These are phyloP conservation scores for Carpinus fangiana DNA, from an alignment of 306 rosid genomes.

Conservation along the genomic window DNA sequence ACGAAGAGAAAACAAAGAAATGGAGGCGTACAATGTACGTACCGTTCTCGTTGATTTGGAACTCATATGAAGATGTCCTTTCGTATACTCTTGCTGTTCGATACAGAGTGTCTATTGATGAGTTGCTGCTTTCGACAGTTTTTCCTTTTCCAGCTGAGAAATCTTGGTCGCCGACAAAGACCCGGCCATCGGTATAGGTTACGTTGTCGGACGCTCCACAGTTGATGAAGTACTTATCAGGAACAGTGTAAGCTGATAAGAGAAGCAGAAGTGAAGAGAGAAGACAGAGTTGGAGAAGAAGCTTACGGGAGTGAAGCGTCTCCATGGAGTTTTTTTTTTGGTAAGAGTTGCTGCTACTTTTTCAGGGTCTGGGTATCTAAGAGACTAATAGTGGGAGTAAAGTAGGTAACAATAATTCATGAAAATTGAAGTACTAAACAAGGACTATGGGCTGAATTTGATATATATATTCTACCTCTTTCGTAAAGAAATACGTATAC, in stretches of 20 bases:
- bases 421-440: background rate
- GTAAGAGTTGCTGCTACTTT: background rate
- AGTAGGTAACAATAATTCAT: background rate
- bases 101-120: conserved; percentile 15
- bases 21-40: conserved; percentile 54
- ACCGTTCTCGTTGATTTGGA: background rate
- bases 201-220: conserved; percentile 31
- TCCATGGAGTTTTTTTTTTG: background rate
- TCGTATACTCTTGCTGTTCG: conserved; percentile 35
- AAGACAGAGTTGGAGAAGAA: conserved; percentile 1
- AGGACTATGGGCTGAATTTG: background rate
- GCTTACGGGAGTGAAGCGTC: background rate
- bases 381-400: background rate
- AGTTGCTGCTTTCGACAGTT: background rate
- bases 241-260: conserved; percentile 1
- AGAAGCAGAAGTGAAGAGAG: conserved; percentile 15
- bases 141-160: background rate
- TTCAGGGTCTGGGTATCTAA: background rate
- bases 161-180: conserved; percentile 17
- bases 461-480: background rate
- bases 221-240: conserved; percentile 35
- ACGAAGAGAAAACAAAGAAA: conserved; percentile 44
- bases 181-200: rapidly evolving
- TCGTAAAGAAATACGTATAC: background rate
- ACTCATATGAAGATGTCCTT: conserved; percentile 1